Evolutionary conservation across 805 yeast genomes (phyloP).

Genomic region (Spathaspora passalidarum): DNA sequence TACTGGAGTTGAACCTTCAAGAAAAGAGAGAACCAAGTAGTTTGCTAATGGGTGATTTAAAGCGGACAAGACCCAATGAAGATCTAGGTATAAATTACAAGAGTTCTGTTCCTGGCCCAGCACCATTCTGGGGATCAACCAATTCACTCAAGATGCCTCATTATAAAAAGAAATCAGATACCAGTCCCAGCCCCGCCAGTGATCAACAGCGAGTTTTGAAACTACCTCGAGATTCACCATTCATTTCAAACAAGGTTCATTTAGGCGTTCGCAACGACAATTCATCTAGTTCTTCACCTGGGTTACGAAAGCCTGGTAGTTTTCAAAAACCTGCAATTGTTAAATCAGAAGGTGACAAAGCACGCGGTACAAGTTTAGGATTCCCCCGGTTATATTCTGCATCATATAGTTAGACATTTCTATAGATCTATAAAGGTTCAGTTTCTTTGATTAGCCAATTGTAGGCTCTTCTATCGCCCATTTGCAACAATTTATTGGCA

Average conservation of each 20-base stretch:
- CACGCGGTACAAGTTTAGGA: constrained; percentile 17
- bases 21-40: constrained; percentile 3
- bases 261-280: background rate
- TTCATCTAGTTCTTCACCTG: constrained; percentile 6
- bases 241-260: constrained; percentile 25
- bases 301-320: constrained; percentile 32
- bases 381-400: constrained; percentile 25
- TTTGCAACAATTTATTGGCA: constrained; percentile 43
- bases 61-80: constrained; percentile 8
- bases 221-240: constrained; percentile 24
- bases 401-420: constrained; percentile 11
- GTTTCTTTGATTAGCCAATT: constrained; percentile 76
- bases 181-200: too few relatives aligned
- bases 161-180: constrained; percentile 16
- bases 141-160: constrained; percentile 22
- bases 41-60: background rate
- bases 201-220: constrained; percentile 16
- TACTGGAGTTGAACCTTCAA: constrained; percentile 8
- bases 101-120: constrained; percentile 8
- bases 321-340: constrained; percentile 27
- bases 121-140: constrained; percentile 11
- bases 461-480: constrained; percentile 56
- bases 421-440: constrained; percentile 20
- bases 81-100: constrained; percentile 14
- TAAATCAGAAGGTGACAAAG: constrained; percentile 13